Evolutionary conservation across 2,329 filamentous ascomycete genomes (phyloP).

Genomic region (Hymenoscyphus fructigenus): DNA sequence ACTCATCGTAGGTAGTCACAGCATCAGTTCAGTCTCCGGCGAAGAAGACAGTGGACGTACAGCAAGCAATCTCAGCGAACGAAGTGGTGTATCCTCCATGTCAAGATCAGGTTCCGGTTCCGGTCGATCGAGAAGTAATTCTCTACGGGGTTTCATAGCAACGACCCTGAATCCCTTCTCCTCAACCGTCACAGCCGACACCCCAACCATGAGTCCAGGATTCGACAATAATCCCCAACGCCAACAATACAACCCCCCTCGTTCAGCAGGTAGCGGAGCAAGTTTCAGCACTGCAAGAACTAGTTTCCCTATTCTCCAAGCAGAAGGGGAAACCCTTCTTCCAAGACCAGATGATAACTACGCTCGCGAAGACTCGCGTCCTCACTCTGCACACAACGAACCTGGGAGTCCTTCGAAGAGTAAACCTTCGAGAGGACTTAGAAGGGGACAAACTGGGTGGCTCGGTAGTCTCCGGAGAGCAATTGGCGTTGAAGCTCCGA

Average conservation of each 20-base stretch:
- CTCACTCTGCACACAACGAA: conserved; percentile 15
- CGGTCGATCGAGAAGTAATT: conserved; percentile 30
- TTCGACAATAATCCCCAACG: conserved; percentile 20
- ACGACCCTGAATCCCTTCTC: conserved; percentile 32
- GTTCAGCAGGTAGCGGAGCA: conserved; percentile 29
- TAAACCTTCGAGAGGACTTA: conserved; percentile 40
- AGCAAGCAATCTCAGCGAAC: conserved; percentile 37
- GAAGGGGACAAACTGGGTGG: conserved; percentile 45
- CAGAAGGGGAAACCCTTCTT: conserved; percentile 33
- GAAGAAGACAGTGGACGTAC: conserved; percentile 37
- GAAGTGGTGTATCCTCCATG: conserved; percentile 29
- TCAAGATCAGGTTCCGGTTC: conserved; percentile 34
- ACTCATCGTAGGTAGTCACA: conserved; percentile 27
- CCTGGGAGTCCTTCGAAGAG: conserved; percentile 57
- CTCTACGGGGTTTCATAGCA: conserved; percentile 33
- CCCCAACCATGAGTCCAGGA: conserved; percentile 21
- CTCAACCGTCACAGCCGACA: conserved; percentile 22
- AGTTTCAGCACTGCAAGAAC: conserved; percentile 35
- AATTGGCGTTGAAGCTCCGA: conserved; percentile 18
- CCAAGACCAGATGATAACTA: conserved; percentile 27
- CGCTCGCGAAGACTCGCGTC: conserved; percentile 23
- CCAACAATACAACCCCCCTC: conserved; percentile 16
- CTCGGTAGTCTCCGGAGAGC: conserved; percentile 60
- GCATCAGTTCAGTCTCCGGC: conserved; percentile 27
- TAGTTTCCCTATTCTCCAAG: conserved; percentile 31